These are phyloP conservation scores for Pseudozyma flocculosa DNA, from an alignment of 1,284 basidiomycete species.

Conservation along the genomic window DNA sequence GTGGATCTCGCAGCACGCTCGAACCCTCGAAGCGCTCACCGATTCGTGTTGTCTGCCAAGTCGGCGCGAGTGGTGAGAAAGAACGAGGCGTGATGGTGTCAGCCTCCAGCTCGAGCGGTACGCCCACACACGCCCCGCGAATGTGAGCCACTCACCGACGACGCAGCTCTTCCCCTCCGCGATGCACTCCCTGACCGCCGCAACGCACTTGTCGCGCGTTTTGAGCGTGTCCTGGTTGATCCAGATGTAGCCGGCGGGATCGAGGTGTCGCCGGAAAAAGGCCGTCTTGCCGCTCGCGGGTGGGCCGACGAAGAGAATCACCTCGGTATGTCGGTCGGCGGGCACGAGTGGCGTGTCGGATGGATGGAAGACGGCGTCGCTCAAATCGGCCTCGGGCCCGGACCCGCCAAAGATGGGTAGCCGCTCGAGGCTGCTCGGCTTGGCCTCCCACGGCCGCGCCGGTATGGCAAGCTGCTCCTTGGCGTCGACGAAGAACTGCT, in stretches of 20 bases:
- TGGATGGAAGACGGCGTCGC: neutral
- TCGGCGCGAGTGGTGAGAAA: neutral
- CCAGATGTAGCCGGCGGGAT: conserved; percentile 66
- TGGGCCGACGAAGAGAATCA: conserved; percentile 83
- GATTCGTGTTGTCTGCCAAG: conserved; percentile 46
- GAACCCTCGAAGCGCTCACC: too few species aligned
- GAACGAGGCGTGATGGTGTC: neutral
- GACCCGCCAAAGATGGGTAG: neutral
- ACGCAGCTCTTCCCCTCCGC: conserved; percentile 56
- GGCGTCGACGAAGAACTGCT: conserved; percentile 45
- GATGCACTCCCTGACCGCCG: conserved; percentile 66
- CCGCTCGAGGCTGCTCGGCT: neutral
- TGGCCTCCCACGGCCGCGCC: conserved; percentile 10
- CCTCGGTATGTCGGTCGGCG: conserved; percentile 51
- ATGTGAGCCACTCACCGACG: conserved; percentile 9
- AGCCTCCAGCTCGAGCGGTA: neutral
- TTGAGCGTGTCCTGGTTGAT: conserved; percentile 63
- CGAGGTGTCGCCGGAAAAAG: conserved; percentile 73
- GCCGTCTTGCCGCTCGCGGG: conserved; percentile 85
- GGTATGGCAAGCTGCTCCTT: conserved; percentile 18
- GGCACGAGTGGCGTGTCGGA: neutral
- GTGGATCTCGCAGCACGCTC: too few species aligned
- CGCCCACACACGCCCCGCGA: neutral
- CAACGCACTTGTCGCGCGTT: conserved; percentile 73
- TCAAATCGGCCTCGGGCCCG: conserved; percentile 12